Percentiles rank a stretch among this genome's conserved stretches.
Conservation (phyloP, 495 filamentous ascomycete species). For the Rusavskia elegans region DNA sequence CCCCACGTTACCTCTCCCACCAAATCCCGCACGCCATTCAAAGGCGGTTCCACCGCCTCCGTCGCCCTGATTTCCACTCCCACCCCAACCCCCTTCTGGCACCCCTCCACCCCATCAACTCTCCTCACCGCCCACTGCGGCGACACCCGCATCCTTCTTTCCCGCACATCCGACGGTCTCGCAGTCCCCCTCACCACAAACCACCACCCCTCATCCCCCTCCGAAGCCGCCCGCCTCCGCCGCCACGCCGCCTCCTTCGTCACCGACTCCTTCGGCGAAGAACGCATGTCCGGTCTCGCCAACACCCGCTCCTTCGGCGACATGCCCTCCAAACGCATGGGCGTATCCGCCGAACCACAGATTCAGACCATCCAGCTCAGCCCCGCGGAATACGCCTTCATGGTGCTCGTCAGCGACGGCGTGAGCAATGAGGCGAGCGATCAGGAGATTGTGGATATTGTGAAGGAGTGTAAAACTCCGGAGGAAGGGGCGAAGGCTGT, state of each 20-base stretch:
- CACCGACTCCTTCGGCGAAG: slow-evolving; percentile 93
- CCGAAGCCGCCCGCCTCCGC: slow-evolving; percentile 66
- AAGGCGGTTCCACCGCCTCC: slow-evolving; percentile 81
- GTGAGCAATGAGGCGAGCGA: slow-evolving; percentile 68
- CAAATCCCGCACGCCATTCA: slow-evolving; percentile 72
- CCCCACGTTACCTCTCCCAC: slow-evolving; percentile 42
- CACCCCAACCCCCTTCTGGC: slow-evolving; percentile 85
- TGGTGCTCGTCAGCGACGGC: slow-evolving; percentile 79
- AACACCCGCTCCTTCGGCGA: slow-evolving; percentile 93
- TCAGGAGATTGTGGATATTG: slow-evolving; percentile 88
- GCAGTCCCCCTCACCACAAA: slow-evolving; percentile 69
- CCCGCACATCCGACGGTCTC: slow-evolving; percentile 59
- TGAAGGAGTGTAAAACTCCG: slow-evolving; percentile 85
- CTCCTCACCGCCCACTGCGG: slow-evolving; percentile 83
- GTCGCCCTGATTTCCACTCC: slow-evolving; percentile 83
- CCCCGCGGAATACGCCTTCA: slow-evolving; percentile 71
- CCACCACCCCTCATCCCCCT: slow-evolving; percentile 78
- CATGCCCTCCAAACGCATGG: slow-evolving; percentile 76
- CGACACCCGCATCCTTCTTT: slow-evolving; percentile 81
- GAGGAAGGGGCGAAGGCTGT: slow-evolving; percentile 68
- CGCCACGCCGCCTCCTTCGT: slow-evolving; percentile 76
- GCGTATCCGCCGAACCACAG: slow-evolving; percentile 87
- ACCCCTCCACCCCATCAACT: slow-evolving; percentile 68
- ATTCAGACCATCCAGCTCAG: slow-evolving; percentile 54
- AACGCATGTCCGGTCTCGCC: slow-evolving; percentile 82